A percentile compares a stretch with the other conserved stretches of the same genome.
These are phyloP conservation scores for Globisporangium cylindrosporum DNA, from an alignment of 352 stramenopile species.

Conservation along the genomic window DNA sequence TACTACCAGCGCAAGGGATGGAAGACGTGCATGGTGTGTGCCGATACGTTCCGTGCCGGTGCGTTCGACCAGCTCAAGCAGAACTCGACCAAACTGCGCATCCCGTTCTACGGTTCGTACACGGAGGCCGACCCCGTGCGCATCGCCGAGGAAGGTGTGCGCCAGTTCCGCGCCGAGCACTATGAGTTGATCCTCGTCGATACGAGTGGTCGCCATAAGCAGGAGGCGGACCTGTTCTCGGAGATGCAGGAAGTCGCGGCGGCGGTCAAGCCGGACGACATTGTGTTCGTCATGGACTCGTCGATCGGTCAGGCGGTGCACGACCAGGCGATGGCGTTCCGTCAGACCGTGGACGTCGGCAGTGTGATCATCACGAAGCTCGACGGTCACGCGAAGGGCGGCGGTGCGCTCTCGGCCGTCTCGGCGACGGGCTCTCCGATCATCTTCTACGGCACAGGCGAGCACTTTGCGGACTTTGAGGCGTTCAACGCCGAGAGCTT, in stretches of 20 bases:
- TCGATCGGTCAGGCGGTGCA: slow-evolving; percentile 98
- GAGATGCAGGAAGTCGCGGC: slow-evolving; percentile 99
- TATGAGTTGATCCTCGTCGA: slow-evolving; percentile 99
- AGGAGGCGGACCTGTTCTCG: slow-evolving; percentile 97
- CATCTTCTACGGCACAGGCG: slow-evolving; percentile 97
- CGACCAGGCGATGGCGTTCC: slow-evolving; percentile 96
- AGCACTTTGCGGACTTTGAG: slow-evolving; percentile 99
- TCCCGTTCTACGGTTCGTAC: slow-evolving; percentile 99
- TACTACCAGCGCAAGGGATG: slow-evolving; percentile 97
- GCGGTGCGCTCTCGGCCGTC: slow-evolving; percentile 97
- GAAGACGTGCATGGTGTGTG: slow-evolving; percentile 99
- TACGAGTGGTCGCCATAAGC: slow-evolving; percentile 97
- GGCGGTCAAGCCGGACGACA: slow-evolving; percentile 94
- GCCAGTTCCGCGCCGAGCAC: slow-evolving; percentile 94
- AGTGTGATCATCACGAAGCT: slow-evolving; percentile 99
- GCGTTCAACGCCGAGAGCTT: slow-evolving; percentile 97
- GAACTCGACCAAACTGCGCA: slow-evolving; percentile 97
- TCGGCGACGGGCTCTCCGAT: slow-evolving; percentile 97
- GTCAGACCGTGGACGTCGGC: slow-evolving; percentile 94
- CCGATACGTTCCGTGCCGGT: slow-evolving; percentile 98
- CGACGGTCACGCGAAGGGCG: slow-evolving; percentile 98
- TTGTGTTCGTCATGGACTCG: slow-evolving; percentile 99
- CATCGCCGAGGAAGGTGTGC: slow-evolving; percentile 97
- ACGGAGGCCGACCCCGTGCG: slow-evolving; percentile 97
- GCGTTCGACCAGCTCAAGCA: slow-evolving; percentile 99